Percentiles rank a stretch among this genome's conserved stretches.
Conservation (phyloP, 2,329 filamentous ascomycete genomes). For the Aspergillus caelatus region DNA sequence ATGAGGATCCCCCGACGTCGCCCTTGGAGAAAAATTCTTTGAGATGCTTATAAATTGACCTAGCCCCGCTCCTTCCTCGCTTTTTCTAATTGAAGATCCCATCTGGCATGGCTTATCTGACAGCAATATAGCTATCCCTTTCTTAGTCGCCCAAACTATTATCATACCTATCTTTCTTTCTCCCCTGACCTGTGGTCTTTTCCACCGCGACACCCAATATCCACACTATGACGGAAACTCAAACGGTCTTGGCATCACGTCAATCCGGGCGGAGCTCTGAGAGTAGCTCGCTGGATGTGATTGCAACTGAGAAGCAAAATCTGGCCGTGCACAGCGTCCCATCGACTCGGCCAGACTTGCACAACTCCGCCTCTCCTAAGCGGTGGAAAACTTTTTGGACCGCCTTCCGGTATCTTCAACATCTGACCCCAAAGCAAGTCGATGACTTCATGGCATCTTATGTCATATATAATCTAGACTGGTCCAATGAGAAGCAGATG, state of each 20-base stretch:
- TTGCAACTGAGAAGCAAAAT: conserved; percentile 29
- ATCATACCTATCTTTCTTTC: not conserved
- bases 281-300: conserved; percentile 30
- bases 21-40: conserved; percentile 12
- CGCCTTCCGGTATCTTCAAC: conserved; percentile 54
- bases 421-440: conserved; percentile 54
- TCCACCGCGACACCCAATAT: conserved; percentile 2
- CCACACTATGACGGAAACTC: conserved; percentile 21
- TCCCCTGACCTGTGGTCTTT: not conserved
- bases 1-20: conserved; percentile 19
- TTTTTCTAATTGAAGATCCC: conserved; percentile 7
- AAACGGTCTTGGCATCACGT: conserved; percentile 25
- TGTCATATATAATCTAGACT: conserved; percentile 60
- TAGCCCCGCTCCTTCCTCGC: conserved; percentile 18
- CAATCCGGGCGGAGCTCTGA: conserved; percentile 30
- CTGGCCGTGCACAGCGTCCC: conserved; percentile 14
- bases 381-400: conserved; percentile 55
- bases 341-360: conserved; percentile 30
- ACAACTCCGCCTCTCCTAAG: conserved; percentile 52
- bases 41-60: conserved; percentile 23
- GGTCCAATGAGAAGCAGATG: conserved; percentile 56
- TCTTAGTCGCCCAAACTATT: not conserved
- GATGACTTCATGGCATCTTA: conserved; percentile 61
- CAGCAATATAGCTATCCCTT: conserved; percentile 1
- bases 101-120: conserved; percentile 15